Evolutionary conservation across 1,284 basidiomycete genomes (phyloP).

Genomic region (Porodaedalea pini): DNA sequence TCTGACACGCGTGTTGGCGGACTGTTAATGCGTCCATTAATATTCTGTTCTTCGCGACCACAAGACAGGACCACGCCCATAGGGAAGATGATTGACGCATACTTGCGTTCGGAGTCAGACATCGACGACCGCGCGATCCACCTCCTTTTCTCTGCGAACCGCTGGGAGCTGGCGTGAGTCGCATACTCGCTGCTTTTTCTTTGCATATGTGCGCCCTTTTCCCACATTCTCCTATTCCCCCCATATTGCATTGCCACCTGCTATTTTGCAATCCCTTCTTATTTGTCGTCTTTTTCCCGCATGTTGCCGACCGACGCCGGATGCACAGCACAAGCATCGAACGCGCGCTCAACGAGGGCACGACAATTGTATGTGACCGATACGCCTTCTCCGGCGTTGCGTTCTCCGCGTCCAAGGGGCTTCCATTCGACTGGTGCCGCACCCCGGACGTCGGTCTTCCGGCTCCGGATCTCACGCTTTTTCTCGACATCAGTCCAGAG

Average conservation of each 20-base stretch:
- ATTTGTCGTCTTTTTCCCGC: background rate
- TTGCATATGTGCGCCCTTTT: background rate
- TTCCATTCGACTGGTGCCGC: conserved; percentile 74
- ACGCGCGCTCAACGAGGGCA: conserved; percentile 59
- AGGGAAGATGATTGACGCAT: conserved; percentile 91
- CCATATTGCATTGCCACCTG: background rate
- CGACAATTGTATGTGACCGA: conserved; percentile 83
- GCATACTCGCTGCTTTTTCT: background rate
- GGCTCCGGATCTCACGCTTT: conserved; percentile 84
- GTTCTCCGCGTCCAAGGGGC: conserved; percentile 84
- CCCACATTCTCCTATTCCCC: conserved; percentile 2
- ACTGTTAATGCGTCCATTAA: too few relatives aligned
- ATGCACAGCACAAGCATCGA: conserved; percentile 59
- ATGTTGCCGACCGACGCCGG: background rate
- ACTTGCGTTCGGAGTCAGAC: conserved; percentile 80
- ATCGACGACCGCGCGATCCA: conserved; percentile 92
- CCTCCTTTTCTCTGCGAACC: conserved; percentile 93
- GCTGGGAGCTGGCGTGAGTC: conserved; percentile 86
- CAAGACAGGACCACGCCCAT: conserved; percentile 89
- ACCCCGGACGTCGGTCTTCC: conserved; percentile 85
- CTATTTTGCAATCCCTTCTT: conserved; percentile 1
- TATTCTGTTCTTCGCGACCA: background rate
- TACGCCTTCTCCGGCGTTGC: conserved; percentile 98
- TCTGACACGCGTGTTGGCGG: background rate
- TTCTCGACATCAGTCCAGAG: conserved; percentile 80